These are phyloP conservation scores for Aspergillus pseudoglaucus DNA, from an alignment of 2,329 filamentous ascomycete species.

Conservation along the genomic window DNA sequence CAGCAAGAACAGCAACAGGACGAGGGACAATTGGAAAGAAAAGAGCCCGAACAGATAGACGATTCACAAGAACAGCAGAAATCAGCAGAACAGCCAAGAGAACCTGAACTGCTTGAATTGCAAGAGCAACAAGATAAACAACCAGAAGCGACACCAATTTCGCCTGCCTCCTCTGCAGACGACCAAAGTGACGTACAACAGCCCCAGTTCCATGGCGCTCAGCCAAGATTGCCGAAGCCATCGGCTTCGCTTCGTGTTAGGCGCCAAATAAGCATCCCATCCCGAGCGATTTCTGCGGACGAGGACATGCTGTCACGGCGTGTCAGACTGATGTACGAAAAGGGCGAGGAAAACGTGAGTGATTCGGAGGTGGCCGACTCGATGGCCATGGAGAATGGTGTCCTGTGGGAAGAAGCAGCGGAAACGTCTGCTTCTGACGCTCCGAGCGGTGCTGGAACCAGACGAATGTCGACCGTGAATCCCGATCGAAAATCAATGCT, in stretches of 20 bases:
- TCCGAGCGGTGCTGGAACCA: conserved; percentile 20
- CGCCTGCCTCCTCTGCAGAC: conserved; percentile 8
- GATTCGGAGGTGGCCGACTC: conserved; percentile 35
- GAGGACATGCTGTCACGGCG: conserved; percentile 58
- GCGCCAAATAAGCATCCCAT: conserved; percentile 28
- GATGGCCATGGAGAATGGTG: conserved; percentile 32
- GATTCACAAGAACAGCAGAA: background rate
- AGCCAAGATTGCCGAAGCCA: conserved; percentile 20
- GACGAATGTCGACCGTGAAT: conserved; percentile 21
- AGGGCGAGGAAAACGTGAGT: conserved; percentile 51
- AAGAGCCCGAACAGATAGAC: background rate
- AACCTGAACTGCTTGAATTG: background rate
- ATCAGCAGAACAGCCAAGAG: background rate
- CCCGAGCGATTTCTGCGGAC: conserved; percentile 54
- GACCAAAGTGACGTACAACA: conserved; percentile 11
- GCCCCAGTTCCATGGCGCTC: background rate
- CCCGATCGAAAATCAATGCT: conserved; percentile 28
- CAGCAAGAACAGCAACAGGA: background rate
- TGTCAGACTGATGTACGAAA: conserved; percentile 59
- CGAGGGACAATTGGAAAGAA: background rate
- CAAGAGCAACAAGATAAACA: conserved; percentile 1
- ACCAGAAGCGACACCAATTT: conserved; percentile 1
- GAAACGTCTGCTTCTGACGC: conserved; percentile 6
- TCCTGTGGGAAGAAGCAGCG: conserved; percentile 35
- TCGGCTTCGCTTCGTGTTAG: conserved; percentile 33